These are phyloP conservation scores for Hapsidospora chrysogenum DNA, from an alignment of 495 filamentous ascomycete species.

Conservation along the genomic window DNA sequence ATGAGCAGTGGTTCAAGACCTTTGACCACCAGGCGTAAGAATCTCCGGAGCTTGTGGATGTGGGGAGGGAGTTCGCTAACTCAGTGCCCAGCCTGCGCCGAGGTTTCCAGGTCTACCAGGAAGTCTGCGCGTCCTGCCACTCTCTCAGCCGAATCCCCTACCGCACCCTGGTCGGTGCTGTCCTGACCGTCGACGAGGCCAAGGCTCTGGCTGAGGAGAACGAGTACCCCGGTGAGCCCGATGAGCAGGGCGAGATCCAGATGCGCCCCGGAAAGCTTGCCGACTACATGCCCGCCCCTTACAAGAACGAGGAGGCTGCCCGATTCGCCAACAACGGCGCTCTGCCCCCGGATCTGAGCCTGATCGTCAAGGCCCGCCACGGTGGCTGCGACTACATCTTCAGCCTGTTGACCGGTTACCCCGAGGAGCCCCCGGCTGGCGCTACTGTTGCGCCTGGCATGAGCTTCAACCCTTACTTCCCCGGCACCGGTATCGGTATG, in stretches of 20 bases:
- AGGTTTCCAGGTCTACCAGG: slow-evolving; percentile 99
- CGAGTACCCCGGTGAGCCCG: slow-evolving; percentile 97
- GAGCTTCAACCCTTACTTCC: slow-evolving; percentile 99
- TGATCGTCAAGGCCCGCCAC: slow-evolving; percentile 96
- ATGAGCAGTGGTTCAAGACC: slow-evolving; percentile 75
- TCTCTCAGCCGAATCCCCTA: slow-evolving; percentile 89
- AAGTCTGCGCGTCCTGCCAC: slow-evolving; percentile 96
- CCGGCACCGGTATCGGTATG: slow-evolving; percentile 98
- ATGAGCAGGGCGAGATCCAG: slow-evolving; percentile 93
- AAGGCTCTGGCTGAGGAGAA: slow-evolving; percentile 93
- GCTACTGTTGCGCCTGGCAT: slow-evolving; percentile 65
- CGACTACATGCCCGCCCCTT: slow-evolving; percentile 87
- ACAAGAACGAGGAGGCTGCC: slow-evolving; percentile 97
- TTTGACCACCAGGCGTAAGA: slow-evolving; percentile 94
- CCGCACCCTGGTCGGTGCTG: slow-evolving; percentile 75
- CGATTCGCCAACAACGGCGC: slow-evolving; percentile 97
- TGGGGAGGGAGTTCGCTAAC: neutral
- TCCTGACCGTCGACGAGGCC: slow-evolving; percentile 93
- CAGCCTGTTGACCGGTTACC: slow-evolving; percentile 91
- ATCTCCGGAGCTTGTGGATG: neutral
- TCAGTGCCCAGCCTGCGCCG: slow-evolving; percentile 60
- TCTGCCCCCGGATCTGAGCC: slow-evolving; percentile 87
- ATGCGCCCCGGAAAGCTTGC: slow-evolving; percentile 97
- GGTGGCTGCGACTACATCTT: slow-evolving; percentile 99
- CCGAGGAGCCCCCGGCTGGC: slow-evolving; percentile 87